A percentile compares a stretch with the other conserved stretches of the same genome.
phyloP scores from a whole-genome alignment of 2,329 filamentous ascomycete species.

The Colletotrichum lupini region DNA sequence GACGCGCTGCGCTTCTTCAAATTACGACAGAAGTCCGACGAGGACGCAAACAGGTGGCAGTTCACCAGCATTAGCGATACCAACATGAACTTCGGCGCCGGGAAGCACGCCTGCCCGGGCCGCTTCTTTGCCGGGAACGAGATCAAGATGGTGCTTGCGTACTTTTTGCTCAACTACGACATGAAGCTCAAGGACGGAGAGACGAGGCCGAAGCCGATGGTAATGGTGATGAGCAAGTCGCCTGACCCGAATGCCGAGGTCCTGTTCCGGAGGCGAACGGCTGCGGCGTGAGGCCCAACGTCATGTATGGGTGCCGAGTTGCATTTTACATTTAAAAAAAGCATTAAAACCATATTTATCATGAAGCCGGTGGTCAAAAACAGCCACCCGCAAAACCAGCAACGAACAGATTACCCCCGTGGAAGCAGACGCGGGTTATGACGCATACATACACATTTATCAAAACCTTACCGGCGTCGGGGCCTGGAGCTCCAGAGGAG shows the following conservation, averaged over 20 bases:
- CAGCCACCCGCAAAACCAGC: neutral
- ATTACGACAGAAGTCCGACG: slow-evolving; percentile 50
- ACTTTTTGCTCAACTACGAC: slow-evolving; percentile 56
- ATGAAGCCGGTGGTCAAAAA: neutral
- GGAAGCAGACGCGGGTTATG: neutral
- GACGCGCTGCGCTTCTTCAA: slow-evolving; percentile 62
- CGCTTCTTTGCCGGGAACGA: slow-evolving; percentile 59
- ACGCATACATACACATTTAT: neutral
- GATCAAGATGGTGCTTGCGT: slow-evolving; percentile 56
- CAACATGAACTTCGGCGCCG: slow-evolving; percentile 59
- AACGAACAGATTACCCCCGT: neutral
- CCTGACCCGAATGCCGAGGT: slow-evolving; percentile 53
- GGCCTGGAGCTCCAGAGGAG: slow-evolving; percentile 27
- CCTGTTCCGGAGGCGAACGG: slow-evolving; percentile 50
- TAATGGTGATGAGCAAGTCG: slow-evolving; percentile 53
- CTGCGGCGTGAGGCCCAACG: slow-evolving; percentile 4
- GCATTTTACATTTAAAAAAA: neutral
- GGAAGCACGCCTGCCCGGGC: slow-evolving; percentile 60
- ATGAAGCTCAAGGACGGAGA: slow-evolving; percentile 52
- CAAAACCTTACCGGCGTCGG: slow-evolving; percentile 1
- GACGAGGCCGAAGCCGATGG: slow-evolving; percentile 50
- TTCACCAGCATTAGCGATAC: slow-evolving; percentile 55
- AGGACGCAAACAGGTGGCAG: slow-evolving; percentile 53
- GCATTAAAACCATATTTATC: neutral
- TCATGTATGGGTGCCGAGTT: too few relatives aligned